Evolutionary conservation across 305 asterid species (phyloP).

Genomic region (Solanum hybrid): DNA sequence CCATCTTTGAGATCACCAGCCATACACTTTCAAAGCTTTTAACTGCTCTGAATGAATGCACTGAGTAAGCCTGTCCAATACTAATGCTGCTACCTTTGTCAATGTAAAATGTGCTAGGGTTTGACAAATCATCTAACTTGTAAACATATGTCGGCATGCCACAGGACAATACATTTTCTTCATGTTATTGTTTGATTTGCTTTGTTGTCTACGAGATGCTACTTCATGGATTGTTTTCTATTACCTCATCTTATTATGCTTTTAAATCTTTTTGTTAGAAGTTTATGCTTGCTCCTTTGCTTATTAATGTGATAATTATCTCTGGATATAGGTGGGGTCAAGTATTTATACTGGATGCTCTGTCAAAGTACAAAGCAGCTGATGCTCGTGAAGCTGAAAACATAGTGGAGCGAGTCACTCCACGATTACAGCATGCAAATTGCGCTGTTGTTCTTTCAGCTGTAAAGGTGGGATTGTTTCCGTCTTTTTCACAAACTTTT

Average conservation of each 20-base stretch:
- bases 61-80: constrained; percentile 55
- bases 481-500: neutral
- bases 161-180: neutral
- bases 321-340: constrained; percentile 89
- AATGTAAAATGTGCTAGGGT: neutral
- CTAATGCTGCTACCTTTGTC: neutral
- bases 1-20: constrained; percentile 87
- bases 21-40: constrained; percentile 90
- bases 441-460: constrained; percentile 99
- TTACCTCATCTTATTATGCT: neutral
- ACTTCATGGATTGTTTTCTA: neutral
- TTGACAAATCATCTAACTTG: neutral
- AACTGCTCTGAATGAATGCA: constrained; percentile 96
- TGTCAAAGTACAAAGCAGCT: constrained; percentile 87
- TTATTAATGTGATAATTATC: constrained; percentile 11
- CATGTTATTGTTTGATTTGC: neutral
- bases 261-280: neutral
- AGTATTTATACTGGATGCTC: constrained; percentile 97
- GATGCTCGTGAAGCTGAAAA: constrained; percentile 99
- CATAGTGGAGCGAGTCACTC: constrained; percentile 95
- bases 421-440: constrained; percentile 97
- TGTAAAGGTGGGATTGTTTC: constrained; percentile 61
- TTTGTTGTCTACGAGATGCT: neutral
- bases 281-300: constrained; percentile 5
- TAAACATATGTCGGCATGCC: neutral